Evolutionary conservation across 2,329 filamentous ascomycete genomes (phyloP).

Genomic region (Intubia oerlemansii): DNA sequence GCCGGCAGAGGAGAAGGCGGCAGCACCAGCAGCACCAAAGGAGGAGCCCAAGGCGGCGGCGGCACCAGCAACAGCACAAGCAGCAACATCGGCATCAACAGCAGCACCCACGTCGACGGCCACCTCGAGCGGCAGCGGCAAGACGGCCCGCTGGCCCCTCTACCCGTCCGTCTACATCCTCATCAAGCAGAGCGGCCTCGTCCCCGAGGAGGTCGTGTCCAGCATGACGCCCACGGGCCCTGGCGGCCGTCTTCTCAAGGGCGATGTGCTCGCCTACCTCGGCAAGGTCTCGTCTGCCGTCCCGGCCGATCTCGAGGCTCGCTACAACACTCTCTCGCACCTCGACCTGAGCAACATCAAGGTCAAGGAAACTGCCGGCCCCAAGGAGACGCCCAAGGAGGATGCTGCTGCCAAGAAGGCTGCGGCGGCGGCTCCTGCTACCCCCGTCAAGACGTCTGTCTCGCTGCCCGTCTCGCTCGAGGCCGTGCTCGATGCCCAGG

Average conservation of each 20-base stretch:
- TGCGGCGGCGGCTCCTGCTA: constrained; percentile 6
- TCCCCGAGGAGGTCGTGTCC: constrained; percentile 45
- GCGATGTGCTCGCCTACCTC: constrained; percentile 79
- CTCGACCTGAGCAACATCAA: constrained; percentile 95
- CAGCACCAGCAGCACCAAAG: constrained; percentile 8
- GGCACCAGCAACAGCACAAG: neutral
- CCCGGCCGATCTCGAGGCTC: constrained; percentile 47
- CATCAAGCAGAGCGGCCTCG: constrained; percentile 57
- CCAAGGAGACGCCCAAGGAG: constrained; percentile 17
- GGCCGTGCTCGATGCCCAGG: constrained; percentile 61
- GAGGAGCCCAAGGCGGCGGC: neutral
- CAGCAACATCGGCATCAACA: constrained; percentile 1
- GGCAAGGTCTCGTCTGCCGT: constrained; percentile 55
- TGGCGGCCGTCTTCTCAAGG: constrained; percentile 75
- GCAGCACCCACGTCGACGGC: neutral
- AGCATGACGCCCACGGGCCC: constrained; percentile 80
- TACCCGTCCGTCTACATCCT: constrained; percentile 71
- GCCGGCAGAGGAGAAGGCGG: constrained; percentile 38
- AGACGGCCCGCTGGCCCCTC: constrained; percentile 47
- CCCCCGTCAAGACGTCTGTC: constrained; percentile 27
- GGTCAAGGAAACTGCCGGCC: constrained; percentile 22
- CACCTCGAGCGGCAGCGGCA: constrained; percentile 16
- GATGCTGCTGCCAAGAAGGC: constrained; percentile 14
- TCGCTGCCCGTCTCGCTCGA: constrained; percentile 58
- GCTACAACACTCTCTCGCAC: constrained; percentile 55